Percentiles rank a stretch among this genome's conserved stretches.
Conservation (phyloP, 1,139 yeast genomes). For the Geotrichum fermentans region DNA sequence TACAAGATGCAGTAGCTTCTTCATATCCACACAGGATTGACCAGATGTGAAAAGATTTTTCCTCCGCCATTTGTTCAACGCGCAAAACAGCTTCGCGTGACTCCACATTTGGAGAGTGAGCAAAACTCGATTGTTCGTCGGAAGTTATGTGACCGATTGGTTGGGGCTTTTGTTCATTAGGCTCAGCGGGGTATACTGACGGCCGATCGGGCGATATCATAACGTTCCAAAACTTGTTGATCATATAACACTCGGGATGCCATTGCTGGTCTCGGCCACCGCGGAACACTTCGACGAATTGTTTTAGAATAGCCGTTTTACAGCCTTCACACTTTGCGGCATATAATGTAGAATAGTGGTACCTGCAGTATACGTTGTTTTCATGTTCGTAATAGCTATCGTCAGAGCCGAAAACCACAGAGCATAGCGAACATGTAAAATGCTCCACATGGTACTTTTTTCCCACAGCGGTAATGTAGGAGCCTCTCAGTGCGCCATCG, state of each 20-base stretch:
- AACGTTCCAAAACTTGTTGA: constrained; percentile 94
- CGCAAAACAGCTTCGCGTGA: constrained; percentile 42
- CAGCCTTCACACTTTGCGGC: constrained; percentile 95
- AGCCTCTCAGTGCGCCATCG: constrained; percentile 80
- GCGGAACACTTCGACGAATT: constrained; percentile 84
- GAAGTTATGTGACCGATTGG: neutral
- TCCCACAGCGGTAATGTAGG: constrained; percentile 90
- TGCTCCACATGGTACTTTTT: constrained; percentile 92
- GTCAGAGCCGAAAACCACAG: constrained; percentile 81
- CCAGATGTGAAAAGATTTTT: constrained; percentile 78
- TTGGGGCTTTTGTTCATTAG: neutral
- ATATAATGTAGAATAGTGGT: constrained; percentile 76
- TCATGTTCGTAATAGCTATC: constrained; percentile 92
- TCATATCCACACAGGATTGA: constrained; percentile 81
- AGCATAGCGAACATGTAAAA: constrained; percentile 86
- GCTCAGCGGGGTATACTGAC: constrained; percentile 8
- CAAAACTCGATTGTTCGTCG: neutral
- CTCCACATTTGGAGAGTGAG: neutral
- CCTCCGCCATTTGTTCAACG: constrained; percentile 60
- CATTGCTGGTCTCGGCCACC: constrained; percentile 96
- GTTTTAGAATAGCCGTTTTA: constrained; percentile 82
- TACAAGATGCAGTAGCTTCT: constrained; percentile 83
- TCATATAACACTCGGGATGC: constrained; percentile 99
- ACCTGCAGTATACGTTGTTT: constrained; percentile 79
- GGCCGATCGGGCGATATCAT: constrained; percentile 25